These are phyloP conservation scores for Penicillium sp. DNA, from an alignment of 2,329 filamentous ascomycete species.

Conservation along the genomic window DNA sequence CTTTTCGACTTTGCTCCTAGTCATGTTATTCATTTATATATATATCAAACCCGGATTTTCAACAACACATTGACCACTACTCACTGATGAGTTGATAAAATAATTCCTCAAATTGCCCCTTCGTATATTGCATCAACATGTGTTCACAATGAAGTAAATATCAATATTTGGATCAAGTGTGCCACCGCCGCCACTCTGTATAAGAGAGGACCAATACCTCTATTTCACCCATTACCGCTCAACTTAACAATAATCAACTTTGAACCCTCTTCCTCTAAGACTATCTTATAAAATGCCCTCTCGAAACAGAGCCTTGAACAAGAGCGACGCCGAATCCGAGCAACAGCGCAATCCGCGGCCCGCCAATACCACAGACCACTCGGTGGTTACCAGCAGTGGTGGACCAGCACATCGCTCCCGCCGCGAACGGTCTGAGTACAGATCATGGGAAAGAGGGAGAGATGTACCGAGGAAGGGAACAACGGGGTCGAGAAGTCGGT, in stretches of 20 bases:
- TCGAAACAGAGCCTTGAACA: neutral
- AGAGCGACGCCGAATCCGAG: neutral
- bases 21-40: too few relatives aligned
- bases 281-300: neutral
- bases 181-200: conserved; percentile 8
- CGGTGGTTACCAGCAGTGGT: conserved; percentile 2
- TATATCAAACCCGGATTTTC: neutral
- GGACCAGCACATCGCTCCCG: conserved; percentile 2
- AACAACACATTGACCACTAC: too few relatives aligned
- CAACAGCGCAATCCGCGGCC: neutral
- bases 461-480: neutral
- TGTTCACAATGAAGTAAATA: conserved; percentile 6
- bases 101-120: neutral
- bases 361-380: conserved; percentile 2
- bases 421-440: neutral
- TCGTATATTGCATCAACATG: neutral
- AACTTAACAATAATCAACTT: neutral
- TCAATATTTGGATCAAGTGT: neutral
- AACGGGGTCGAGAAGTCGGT: conserved; percentile 1
- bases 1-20: neutral
- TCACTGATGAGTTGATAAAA: rapidly evolving
- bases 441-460: neutral
- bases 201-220: neutral
- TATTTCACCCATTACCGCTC: neutral
- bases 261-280: neutral